Conservation (phyloP, 2,329 filamentous ascomycete genomes). For the Xylariales sp. region DNA sequence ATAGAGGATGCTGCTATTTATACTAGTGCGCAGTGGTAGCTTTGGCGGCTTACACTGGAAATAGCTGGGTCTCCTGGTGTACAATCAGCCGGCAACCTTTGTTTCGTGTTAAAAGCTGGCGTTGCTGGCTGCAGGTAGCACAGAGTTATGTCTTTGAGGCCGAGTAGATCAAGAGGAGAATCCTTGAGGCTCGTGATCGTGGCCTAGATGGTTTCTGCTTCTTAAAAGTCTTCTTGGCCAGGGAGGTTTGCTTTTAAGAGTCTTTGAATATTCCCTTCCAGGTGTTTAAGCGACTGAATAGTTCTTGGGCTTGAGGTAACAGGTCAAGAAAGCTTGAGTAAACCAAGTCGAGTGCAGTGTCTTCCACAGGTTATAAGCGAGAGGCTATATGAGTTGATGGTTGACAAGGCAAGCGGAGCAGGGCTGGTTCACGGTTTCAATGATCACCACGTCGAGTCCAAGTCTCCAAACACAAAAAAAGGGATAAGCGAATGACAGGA, state of each 20-base stretch:
- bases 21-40: too few species aligned
- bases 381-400: slow-evolving; percentile 7
- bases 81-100: too few species aligned
- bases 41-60: too few species aligned
- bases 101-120: too few species aligned
- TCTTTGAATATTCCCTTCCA: slow-evolving; percentile 23
- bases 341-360: slow-evolving; percentile 13
- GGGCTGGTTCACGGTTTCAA: slow-evolving; percentile 17
- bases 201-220: too few species aligned
- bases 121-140: background rate
- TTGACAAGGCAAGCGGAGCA: slow-evolving; percentile 13
- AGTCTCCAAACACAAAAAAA: slow-evolving; percentile 44
- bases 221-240: too few species aligned
- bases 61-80: too few species aligned
- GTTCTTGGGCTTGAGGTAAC: slow-evolving; percentile 20
- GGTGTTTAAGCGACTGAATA: slow-evolving; percentile 30
- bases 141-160: background rate
- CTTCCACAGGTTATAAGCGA: slow-evolving; percentile 16
- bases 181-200: too few species aligned
- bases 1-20: too few species aligned
- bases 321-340: slow-evolving; percentile 18
- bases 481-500: slow-evolving; percentile 69
- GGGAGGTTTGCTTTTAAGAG: slow-evolving; percentile 10
- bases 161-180: background rate
- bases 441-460: slow-evolving; percentile 27